Percentiles rank a stretch among this genome's conserved stretches.
phyloP scores from a whole-genome alignment of 179 eudicot genomes.

The Silene coronaria region DNA sequence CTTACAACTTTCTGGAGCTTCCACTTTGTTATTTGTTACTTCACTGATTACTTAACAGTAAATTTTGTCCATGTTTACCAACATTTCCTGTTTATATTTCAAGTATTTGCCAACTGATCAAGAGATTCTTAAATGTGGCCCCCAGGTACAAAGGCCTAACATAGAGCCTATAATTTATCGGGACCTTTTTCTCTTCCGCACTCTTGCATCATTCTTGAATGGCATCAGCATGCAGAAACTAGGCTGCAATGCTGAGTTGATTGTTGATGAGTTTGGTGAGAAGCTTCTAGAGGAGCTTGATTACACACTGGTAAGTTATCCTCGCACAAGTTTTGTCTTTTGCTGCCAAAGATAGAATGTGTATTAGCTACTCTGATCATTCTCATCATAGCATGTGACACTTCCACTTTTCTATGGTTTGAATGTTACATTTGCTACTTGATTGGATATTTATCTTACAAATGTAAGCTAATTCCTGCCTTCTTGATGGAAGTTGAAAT shows the following conservation, averaged over 20 bases:
- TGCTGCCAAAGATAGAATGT: background rate
- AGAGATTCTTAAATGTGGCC: constrained; percentile 18
- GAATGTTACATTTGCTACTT: constrained; percentile 1
- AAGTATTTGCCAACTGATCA: constrained; percentile 12
- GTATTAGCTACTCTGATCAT: constrained; percentile 3
- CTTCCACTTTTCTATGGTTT: background rate
- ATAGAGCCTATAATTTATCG: constrained; percentile 96
- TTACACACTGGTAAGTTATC: constrained; percentile 71
- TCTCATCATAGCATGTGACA: background rate
- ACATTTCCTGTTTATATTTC: background rate
- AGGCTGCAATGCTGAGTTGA: constrained; percentile 98
- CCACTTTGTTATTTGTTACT: background rate
- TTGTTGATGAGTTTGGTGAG: constrained; percentile 99
- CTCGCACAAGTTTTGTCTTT: constrained; percentile 5
- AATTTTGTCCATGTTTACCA: background rate
- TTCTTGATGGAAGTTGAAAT: background rate
- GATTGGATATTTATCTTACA: background rate
- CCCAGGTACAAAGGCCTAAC: constrained; percentile 90
- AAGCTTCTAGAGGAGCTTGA: constrained; percentile 99
- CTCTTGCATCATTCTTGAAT: constrained; percentile 92
- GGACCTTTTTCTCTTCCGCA: constrained; percentile 94
- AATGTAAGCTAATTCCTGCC: background rate
- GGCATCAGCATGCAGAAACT: constrained; percentile 89
- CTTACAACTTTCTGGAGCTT: background rate
- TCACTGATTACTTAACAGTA: background rate